These are phyloP conservation scores for Trichosporon inkin DNA, from an alignment of 1,284 basidiomycete genomes.

Conservation along the genomic window DNA sequence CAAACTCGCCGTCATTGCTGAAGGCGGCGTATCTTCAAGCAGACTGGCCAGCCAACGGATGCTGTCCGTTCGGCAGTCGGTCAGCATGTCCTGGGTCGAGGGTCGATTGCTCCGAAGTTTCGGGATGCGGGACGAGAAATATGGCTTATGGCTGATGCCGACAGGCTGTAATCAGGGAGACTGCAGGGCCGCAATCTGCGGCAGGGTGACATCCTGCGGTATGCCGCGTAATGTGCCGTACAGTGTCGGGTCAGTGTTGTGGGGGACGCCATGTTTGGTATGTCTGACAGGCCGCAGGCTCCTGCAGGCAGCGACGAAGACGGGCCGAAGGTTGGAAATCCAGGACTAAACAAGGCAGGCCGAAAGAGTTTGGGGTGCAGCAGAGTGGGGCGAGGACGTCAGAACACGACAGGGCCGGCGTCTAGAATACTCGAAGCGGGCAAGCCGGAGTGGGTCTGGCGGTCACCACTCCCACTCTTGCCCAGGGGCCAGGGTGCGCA, in stretches of 20 bases:
- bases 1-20: too few species aligned
- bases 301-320: background rate
- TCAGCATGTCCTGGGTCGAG: background rate
- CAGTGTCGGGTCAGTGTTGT: too few species aligned
- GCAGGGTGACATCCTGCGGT: background rate
- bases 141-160: slow-evolving; percentile 7
- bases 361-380: background rate
- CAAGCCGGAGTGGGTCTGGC: too few species aligned
- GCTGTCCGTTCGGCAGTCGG: too few species aligned
- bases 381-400: background rate
- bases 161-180: slow-evolving; percentile 4
- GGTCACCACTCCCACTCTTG: too few species aligned
- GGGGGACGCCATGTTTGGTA: too few species aligned
- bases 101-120: slow-evolving; percentile 2
- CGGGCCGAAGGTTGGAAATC: background rate
- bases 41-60: too few species aligned
- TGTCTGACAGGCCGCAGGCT: too few species aligned
- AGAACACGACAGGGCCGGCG: background rate
- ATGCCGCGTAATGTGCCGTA: too few species aligned
- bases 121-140: slow-evolving; percentile 5
- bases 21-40: too few species aligned
- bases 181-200: background rate
- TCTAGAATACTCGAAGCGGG: background rate
- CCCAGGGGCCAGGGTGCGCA: too few species aligned
- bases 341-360: background rate